These are phyloP conservation scores for Cryptococcus neoformans DNA, from an alignment of 1,284 basidiomycete genomes.

Conservation along the genomic window DNA sequence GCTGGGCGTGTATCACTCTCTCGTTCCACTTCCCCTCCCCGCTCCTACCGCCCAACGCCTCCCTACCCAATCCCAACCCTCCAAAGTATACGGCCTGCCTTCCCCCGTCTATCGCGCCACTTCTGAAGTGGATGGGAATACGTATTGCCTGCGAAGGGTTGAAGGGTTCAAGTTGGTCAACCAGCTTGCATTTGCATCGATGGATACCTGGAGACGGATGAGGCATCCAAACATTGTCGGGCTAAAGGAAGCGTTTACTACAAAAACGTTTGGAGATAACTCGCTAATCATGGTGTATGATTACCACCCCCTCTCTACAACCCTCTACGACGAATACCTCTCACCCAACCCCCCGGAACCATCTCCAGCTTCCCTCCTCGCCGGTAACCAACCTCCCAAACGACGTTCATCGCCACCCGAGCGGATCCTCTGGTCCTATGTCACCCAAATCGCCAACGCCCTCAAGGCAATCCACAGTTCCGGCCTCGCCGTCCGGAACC, in stretches of 20 bases:
- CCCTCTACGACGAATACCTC: constrained; percentile 68
- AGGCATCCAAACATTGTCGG: constrained; percentile 83
- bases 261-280: constrained; percentile 85
- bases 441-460: constrained; percentile 84
- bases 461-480: constrained; percentile 81
- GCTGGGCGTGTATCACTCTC: constrained; percentile 84
- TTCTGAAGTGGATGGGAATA: constrained; percentile 70
- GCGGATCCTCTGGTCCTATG: constrained; percentile 88
- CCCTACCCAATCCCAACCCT: constrained; percentile 48
- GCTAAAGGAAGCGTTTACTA: constrained; percentile 93
- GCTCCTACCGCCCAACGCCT: no score
- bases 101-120: constrained; percentile 80
- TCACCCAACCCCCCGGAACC: constrained; percentile 43
- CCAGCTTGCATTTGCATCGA: constrained; percentile 73
- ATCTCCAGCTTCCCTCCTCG: constrained; percentile 4
- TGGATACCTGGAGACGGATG: constrained; percentile 85
- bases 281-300: constrained; percentile 92
- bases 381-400: constrained; percentile 3
- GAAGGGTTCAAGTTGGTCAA: constrained; percentile 84
- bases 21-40: constrained; percentile 61
- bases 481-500: constrained; percentile 74
- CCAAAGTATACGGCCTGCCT: constrained; percentile 63
- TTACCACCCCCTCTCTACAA: constrained; percentile 81
- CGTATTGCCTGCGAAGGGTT: constrained; percentile 75
- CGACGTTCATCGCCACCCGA: constrained; percentile 60